Conservation (phyloP, 2,329 filamentous ascomycete species). For the Leptosphaerulina australis region DNA sequence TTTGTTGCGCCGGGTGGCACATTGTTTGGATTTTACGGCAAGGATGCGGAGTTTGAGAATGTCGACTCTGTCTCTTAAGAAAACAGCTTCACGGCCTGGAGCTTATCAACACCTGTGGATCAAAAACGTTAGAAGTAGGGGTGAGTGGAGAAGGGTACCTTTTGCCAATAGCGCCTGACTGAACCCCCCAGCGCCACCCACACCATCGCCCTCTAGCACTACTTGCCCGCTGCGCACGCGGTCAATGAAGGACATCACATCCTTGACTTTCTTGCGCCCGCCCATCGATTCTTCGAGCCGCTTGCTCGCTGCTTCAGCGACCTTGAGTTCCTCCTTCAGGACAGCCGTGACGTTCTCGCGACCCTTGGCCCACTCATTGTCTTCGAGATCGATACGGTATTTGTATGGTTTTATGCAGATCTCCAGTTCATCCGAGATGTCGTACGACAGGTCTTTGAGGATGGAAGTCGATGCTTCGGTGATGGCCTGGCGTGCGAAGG, state of each 20-base stretch:
- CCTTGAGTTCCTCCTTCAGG: slow-evolving; percentile 84
- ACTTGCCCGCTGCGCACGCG: slow-evolving; percentile 86
- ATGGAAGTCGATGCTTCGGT: slow-evolving; percentile 88
- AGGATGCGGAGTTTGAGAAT: slow-evolving; percentile 88
- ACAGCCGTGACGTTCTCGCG: slow-evolving; percentile 80
- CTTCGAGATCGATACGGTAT: slow-evolving; percentile 94
- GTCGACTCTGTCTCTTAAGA: slow-evolving; percentile 88
- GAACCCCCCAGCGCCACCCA: slow-evolving; percentile 89
- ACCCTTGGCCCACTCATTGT: slow-evolving; percentile 83
- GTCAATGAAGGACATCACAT: slow-evolving; percentile 91
- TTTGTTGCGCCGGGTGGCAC: slow-evolving; percentile 81
- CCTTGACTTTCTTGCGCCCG: slow-evolving; percentile 80
- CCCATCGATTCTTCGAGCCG: slow-evolving; percentile 78
- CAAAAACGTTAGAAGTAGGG: background rate
- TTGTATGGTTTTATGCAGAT: slow-evolving; percentile 99
- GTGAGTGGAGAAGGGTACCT: slow-evolving; percentile 60
- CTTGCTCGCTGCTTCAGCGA: slow-evolving; percentile 80
- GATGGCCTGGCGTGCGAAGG: slow-evolving; percentile 91
- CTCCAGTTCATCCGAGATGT: slow-evolving; percentile 96
- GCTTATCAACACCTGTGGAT: slow-evolving; percentile 10
- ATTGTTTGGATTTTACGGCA: slow-evolving; percentile 90
- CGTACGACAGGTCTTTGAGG: slow-evolving; percentile 91
- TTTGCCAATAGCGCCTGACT: slow-evolving; percentile 82
- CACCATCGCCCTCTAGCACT: slow-evolving; percentile 79
- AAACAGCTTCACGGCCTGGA: slow-evolving; percentile 86